Evolutionary conservation across 1,139 yeast species (phyloP).

Genomic region (Meyerozyma sp.): DNA sequence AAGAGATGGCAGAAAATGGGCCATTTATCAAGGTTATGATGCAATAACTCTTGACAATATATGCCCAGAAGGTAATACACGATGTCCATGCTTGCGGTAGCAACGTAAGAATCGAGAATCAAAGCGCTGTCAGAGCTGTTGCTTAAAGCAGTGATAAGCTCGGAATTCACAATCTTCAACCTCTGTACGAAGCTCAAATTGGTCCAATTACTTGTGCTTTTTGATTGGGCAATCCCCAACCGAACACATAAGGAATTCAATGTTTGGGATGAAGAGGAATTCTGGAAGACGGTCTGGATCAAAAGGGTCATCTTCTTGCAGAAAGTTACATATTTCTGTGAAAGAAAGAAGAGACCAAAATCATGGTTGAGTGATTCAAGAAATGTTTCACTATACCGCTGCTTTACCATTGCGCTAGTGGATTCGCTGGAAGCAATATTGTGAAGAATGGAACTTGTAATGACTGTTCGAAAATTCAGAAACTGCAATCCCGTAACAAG

Average conservation of each 20-base stretch:
- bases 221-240: background rate
- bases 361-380: conserved; percentile 23
- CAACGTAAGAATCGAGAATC: background rate
- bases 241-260: background rate
- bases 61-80: background rate
- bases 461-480: conserved; percentile 15
- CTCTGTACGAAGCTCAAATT: background rate
- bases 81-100: background rate
- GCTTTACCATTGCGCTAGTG: conserved; percentile 12
- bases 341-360: conserved; percentile 20
- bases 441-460: conserved; percentile 16
- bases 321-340: conserved; percentile 22
- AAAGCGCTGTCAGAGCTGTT: background rate
- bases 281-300: conserved; percentile 14
- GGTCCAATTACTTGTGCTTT: background rate
- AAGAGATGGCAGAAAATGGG: background rate
- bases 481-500: conserved; percentile 15
- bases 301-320: conserved; percentile 23
- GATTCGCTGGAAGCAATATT: conserved; percentile 14
- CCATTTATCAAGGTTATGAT: background rate
- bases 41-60: background rate
- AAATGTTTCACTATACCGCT: conserved; percentile 16
- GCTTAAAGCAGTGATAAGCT: background rate
- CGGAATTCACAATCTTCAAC: background rate
- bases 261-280: background rate